Percentiles rank a stretch among this genome's conserved stretches.
Conservation (phyloP, 441 rosid species). For the Adansonia rubrostipa region DNA sequence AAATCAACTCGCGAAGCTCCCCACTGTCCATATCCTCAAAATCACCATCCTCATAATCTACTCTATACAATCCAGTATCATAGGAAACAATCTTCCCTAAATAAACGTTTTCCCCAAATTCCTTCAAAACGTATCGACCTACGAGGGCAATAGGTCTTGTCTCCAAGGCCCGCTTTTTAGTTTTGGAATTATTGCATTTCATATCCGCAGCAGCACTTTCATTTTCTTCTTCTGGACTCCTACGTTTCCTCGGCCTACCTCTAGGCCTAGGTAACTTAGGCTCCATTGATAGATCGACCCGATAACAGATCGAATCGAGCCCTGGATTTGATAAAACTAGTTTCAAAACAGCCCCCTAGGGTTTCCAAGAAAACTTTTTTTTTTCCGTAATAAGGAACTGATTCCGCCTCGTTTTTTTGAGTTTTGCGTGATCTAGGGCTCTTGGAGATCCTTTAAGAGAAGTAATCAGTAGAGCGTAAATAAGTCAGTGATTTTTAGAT, state of each 20-base stretch:
- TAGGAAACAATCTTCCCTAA: constrained; percentile 79
- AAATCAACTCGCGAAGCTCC: constrained; percentile 58
- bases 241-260: constrained; percentile 87
- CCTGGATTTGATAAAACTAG: constrained; percentile 28
- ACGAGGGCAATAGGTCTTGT: constrained; percentile 56
- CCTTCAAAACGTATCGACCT: constrained; percentile 77
- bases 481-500: not conserved
- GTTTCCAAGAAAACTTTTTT: constrained; percentile 21
- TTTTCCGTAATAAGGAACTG: constrained; percentile 1
- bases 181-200: constrained; percentile 30
- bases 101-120: constrained; percentile 55
- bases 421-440: constrained; percentile 36
- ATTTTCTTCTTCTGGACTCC: constrained; percentile 51
- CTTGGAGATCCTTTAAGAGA: constrained; percentile 30
- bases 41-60: constrained; percentile 88
- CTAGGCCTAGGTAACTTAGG: constrained; percentile 57
- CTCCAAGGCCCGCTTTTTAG: constrained; percentile 56
- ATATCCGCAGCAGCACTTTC: constrained; percentile 29
- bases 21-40: constrained; percentile 78
- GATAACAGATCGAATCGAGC: constrained; percentile 32
- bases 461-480: not conserved
- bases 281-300: constrained; percentile 58
- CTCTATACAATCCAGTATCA: constrained; percentile 75
- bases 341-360: constrained; percentile 26
- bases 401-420: not conserved